phyloP scores from a whole-genome alignment of 345 rosid species.

The Camelina neglecta region DNA sequence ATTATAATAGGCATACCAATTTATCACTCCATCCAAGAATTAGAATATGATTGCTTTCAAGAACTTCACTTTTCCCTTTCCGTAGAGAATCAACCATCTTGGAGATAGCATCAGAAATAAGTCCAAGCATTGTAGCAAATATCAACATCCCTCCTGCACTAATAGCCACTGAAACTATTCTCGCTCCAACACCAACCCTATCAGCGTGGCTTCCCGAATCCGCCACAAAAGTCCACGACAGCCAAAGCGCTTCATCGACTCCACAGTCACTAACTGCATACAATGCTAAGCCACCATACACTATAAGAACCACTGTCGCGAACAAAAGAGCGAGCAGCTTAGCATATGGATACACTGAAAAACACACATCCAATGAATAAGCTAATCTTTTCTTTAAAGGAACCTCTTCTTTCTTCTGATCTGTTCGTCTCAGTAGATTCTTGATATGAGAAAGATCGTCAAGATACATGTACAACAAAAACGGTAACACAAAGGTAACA shows the following conservation, averaged over 20 bases:
- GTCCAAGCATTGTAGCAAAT: conserved; percentile 96
- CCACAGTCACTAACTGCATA: conserved; percentile 83
- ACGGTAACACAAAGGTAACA: conserved; percentile 61
- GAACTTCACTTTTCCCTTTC: conserved; percentile 95
- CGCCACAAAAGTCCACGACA: conserved; percentile 90
- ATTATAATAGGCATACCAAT: conserved; percentile 56
- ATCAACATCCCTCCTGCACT: conserved; percentile 96
- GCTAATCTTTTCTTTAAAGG: conserved; percentile 90
- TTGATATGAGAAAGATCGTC: conserved; percentile 68
- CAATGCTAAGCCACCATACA: conserved; percentile 83
- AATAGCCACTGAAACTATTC: conserved; percentile 87
- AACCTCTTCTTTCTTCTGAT: conserved; percentile 67
- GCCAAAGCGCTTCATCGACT: conserved; percentile 89
- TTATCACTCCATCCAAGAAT: conserved; percentile 98
- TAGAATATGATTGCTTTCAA: conserved; percentile 80
- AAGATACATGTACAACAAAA: conserved; percentile 72
- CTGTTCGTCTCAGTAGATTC: conserved; percentile 53
- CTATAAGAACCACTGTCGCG: conserved; percentile 81
- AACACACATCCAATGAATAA: conserved; percentile 84
- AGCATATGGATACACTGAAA: conserved; percentile 87
- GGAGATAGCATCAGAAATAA: conserved; percentile 88
- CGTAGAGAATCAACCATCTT: conserved; percentile 91
- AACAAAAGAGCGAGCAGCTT: conserved; percentile 89
- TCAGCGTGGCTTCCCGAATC: conserved; percentile 94
- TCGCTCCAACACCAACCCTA: conserved; percentile 72